These are phyloP conservation scores for Ocimum tenuiflorum DNA, from an alignment of 257 asterid species.

Conservation along the genomic window DNA sequence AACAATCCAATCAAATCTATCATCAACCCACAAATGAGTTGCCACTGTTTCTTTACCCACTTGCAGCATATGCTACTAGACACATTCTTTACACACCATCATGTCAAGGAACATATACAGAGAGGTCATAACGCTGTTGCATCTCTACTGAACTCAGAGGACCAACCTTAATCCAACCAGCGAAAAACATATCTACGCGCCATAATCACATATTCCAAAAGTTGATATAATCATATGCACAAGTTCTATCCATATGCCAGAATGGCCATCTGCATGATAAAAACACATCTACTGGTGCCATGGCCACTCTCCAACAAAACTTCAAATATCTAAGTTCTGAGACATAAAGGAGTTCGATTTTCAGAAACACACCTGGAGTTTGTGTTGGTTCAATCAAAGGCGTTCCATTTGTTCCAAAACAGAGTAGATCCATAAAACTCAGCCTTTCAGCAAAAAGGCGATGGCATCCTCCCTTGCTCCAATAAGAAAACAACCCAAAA, in stretches of 20 bases:
- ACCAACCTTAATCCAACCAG: not conserved
- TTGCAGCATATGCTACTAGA: not conserved
- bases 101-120: constrained; percentile 3
- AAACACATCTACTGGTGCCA: not conserved
- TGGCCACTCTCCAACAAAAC: not conserved
- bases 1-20: too few relatives aligned
- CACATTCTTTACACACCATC: not conserved
- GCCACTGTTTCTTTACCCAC: not conserved
- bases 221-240: too few relatives aligned
- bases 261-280: too few relatives aligned
- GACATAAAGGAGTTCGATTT: not conserved
- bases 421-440: too few relatives aligned
- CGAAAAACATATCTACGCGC: too few relatives aligned
- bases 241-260: too few relatives aligned
- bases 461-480: not conserved
- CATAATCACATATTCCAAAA: too few relatives aligned
- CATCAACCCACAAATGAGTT: not conserved
- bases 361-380: too few relatives aligned
- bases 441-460: not conserved
- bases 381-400: too few relatives aligned
- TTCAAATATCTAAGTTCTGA: not conserved
- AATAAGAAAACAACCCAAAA: not conserved
- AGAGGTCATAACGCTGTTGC: not conserved
- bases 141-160: not conserved
- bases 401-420: too few relatives aligned